These are phyloP conservation scores for Linnemannia exigua DNA, from an alignment of 192 early-diverging fungal species.

Conservation along the genomic window DNA sequence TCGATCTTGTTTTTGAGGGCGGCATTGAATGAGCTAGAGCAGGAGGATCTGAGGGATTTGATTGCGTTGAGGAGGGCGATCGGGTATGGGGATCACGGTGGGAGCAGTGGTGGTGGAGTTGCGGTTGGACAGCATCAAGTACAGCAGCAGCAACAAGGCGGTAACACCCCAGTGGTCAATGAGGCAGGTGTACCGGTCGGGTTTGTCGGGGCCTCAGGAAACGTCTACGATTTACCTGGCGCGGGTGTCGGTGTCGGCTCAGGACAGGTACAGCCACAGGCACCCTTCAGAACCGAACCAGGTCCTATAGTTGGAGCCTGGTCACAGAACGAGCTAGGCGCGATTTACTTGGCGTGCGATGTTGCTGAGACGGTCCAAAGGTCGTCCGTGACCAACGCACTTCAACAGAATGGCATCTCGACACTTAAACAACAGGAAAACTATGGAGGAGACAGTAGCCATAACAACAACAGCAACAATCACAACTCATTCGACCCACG, in stretches of 20 bases:
- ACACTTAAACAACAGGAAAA: neutral
- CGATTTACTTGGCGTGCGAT: neutral
- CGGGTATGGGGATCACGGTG: constrained; percentile 17
- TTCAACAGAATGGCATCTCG: neutral
- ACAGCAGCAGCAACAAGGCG: neutral
- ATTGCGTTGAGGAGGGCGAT: constrained; percentile 22
- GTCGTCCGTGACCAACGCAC: neutral
- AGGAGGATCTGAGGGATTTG: constrained; percentile 45
- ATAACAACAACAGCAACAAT: neutral
- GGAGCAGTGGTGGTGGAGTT: neutral
- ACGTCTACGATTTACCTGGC: neutral
- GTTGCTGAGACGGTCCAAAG: neutral
- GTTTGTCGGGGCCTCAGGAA: constrained; percentile 26
- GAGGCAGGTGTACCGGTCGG: constrained; percentile 13
- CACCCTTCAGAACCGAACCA: neutral
- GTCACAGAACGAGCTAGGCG: neutral
- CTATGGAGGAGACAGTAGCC: no score
- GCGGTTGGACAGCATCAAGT: neutral
- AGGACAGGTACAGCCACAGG: neutral
- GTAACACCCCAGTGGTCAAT: constrained; percentile 12
- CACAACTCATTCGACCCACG: neutral
- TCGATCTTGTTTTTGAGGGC: constrained; percentile 36
- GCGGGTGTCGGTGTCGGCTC: neutral
- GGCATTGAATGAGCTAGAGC: constrained; percentile 37
- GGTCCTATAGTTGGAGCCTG: neutral